These are phyloP conservation scores for Rhodotorula babjevae DNA, from an alignment of 768 basidiomycete genomes.

Conservation along the genomic window DNA sequence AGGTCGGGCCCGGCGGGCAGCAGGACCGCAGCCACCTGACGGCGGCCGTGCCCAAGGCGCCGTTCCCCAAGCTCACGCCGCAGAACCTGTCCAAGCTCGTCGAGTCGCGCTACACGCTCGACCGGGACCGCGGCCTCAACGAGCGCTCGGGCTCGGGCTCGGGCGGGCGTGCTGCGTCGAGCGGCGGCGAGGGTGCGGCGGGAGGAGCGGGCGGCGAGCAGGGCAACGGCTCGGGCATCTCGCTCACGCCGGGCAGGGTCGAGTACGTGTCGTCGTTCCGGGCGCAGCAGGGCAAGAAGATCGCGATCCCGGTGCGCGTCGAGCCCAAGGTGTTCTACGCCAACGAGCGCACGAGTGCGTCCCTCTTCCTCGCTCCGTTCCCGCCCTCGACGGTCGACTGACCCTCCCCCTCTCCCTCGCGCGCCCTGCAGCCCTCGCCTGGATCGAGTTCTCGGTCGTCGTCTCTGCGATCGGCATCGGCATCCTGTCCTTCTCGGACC, in stretches of 20 bases:
- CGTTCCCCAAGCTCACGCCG: slow-evolving; percentile 56
- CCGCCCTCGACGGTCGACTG: too few species aligned
- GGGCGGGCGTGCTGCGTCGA: slow-evolving; percentile 11
- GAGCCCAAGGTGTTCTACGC: slow-evolving; percentile 99
- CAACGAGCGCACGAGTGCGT: slow-evolving; percentile 72
- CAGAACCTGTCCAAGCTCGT: slow-evolving; percentile 54
- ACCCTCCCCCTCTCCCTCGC: not conserved
- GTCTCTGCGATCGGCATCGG: slow-evolving; percentile 85
- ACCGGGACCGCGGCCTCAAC: slow-evolving; percentile 38
- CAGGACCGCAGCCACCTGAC: slow-evolving; percentile 8
- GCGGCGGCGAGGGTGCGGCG: not conserved
- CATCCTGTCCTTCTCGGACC: slow-evolving; percentile 52
- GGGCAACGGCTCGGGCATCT: slow-evolving; percentile 23
- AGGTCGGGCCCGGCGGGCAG: not conserved
- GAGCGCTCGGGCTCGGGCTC: slow-evolving; percentile 38
- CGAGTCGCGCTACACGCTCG: slow-evolving; percentile 44
- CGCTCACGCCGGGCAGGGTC: slow-evolving; percentile 46
- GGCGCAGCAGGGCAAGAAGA: slow-evolving; percentile 80
- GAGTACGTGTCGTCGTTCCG: slow-evolving; percentile 59
- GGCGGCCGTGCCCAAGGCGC: not conserved
- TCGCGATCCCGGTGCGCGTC: slow-evolving; percentile 88
- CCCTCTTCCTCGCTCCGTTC: not conserved
- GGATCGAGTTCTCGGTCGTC: slow-evolving; percentile 80
- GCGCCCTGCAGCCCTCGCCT: slow-evolving; percentile 57
- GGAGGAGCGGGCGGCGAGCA: slow-evolving; percentile 7